phyloP scores from a whole-genome alignment of 768 basidiomycete genomes.

The Panaeolus papilionaceus region DNA sequence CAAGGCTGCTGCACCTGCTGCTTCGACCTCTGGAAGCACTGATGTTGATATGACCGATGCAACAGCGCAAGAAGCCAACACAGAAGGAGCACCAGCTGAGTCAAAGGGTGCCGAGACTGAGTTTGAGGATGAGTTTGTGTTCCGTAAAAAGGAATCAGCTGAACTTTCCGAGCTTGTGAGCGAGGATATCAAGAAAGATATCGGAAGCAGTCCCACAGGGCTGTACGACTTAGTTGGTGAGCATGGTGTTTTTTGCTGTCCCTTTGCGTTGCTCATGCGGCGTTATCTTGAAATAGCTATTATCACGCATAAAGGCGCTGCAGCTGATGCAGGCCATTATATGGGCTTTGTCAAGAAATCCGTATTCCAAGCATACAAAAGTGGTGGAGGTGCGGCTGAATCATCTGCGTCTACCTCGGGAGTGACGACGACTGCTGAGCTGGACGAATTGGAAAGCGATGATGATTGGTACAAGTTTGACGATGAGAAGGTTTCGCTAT shows the following conservation, averaged over 20 bases:
- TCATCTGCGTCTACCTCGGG: conserved; percentile 25
- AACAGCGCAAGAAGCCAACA: conserved; percentile 27
- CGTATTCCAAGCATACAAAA: conserved; percentile 57
- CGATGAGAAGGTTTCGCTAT: conserved; percentile 90
- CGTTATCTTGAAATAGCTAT: conserved; percentile 61
- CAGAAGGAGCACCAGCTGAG: conserved; percentile 28
- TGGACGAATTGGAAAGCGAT: conserved; percentile 59
- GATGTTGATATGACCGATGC: conserved; percentile 60
- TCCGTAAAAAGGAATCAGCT: conserved; percentile 66
- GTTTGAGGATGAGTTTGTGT: conserved; percentile 69
- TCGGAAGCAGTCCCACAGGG: conserved; percentile 78
- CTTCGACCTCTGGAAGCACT: conserved; percentile 27
- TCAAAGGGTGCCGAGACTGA: conserved; percentile 38
- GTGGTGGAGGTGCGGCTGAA: conserved; percentile 13
- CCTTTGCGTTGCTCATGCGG: neutral
- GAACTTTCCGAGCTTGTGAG: conserved; percentile 72
- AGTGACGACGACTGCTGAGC: conserved; percentile 36
- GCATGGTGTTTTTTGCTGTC: conserved; percentile 34
- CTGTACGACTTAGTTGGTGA: conserved; percentile 91
- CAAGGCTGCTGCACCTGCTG: conserved; percentile 47
- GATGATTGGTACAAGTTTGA: conserved; percentile 97
- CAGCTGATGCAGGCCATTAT: conserved; percentile 95
- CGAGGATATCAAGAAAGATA: conserved; percentile 65
- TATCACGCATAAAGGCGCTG: conserved; percentile 96
- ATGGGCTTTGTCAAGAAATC: conserved; percentile 90